These are phyloP conservation scores for Xerocomellus dryophilus DNA, from an alignment of 768 basidiomycete genomes.

Conservation along the genomic window DNA sequence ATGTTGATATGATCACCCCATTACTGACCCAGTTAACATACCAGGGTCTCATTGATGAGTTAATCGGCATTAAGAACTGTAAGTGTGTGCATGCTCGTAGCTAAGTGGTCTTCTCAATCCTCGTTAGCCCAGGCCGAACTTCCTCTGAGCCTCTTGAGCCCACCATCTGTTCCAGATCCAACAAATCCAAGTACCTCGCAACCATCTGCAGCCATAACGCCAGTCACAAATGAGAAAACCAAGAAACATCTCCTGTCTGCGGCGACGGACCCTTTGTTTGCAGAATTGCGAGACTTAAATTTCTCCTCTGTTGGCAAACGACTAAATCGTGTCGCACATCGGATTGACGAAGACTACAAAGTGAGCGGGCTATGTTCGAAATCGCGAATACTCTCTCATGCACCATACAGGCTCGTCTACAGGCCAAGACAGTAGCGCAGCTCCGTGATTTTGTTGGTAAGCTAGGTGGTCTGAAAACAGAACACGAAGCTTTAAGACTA, in stretches of 20 bases:
- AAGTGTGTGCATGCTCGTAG: conserved; percentile 25
- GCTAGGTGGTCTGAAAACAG: conserved; percentile 85
- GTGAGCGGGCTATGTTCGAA: conserved; percentile 34
- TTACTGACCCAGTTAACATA: conserved; percentile 95
- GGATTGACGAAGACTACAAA: conserved; percentile 92
- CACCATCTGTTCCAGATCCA: conserved; percentile 46
- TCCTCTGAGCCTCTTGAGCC: conserved; percentile 65
- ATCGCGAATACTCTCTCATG: conserved; percentile 2
- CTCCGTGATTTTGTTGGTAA: conserved; percentile 94
- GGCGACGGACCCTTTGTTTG: conserved; percentile 73
- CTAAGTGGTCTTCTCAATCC: background rate
- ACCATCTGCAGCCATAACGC: conserved; percentile 42
- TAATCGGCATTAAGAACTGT: conserved; percentile 89
- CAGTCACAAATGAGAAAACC: conserved; percentile 73
- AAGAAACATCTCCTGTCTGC: conserved; percentile 87
- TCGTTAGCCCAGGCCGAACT: conserved; percentile 71
- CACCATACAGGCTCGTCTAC: conserved; percentile 61
- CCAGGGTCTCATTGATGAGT: conserved; percentile 92
- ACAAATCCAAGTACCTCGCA: conserved; percentile 41
- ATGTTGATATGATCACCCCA: conserved; percentile 93
- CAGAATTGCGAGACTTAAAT: conserved; percentile 85
- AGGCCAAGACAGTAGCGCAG: conserved; percentile 89
- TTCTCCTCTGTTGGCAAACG: conserved; percentile 85
- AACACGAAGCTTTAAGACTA: conserved; percentile 83
- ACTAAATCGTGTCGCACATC: conserved; percentile 75